Base-by-base conservation (phyloP, 352 stramenopile species). In the Detonula confervacea region DNA sequence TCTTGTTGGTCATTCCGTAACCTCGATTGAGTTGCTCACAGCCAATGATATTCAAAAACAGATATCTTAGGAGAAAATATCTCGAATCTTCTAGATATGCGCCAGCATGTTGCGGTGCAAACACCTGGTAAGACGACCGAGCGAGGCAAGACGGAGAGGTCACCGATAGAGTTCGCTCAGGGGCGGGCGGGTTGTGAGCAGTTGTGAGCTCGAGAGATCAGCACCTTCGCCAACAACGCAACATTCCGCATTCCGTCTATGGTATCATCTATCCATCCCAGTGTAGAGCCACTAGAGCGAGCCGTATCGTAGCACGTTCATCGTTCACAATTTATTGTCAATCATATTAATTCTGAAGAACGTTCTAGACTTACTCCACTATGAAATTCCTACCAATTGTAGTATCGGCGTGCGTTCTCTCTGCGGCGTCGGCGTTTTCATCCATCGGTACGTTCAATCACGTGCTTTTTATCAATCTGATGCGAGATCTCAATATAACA, bases 331-430 rank as follows among this genome's bases (percentile, higher is more conserved):
- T 5, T 12, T 12, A 12, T 12, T 12, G 35, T 42, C 5, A 42
- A 42, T 42, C 35, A 11, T 42, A 42, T 42, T 42, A 12, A 11
- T 42, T 42, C 33, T 42, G 11, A 42, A 42, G 33, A 42, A 42
- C 33, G 33, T 42, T 5, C 33, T 42, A 12, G 5, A 42, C 5
- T 11, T 42, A 42, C 11, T 33, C 33, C 12, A 67, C 25, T 14
- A 67, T 67, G 59, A 67, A 67, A 39, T 67, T 67, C 22, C 37
- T 67, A 55, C 59, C 59, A 5, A 37, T 67, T 42, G 59, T 46
- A 29, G 37, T 55, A 37, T 16, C 59, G 7, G 20, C 24, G 1
- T 7, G 18, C 25, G 22, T 37, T 42, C 51, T 33, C 18, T 29
- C 37, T 67, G 4, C 59, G 16, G 59, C 51, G 2, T 11, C 42